A percentile compares a stretch with the other conserved stretches of the same genome.
These are phyloP conservation scores for Clonostachys chloroleuca DNA, from an alignment of 2,329 filamentous ascomycete genomes.

Conservation along the genomic window DNA sequence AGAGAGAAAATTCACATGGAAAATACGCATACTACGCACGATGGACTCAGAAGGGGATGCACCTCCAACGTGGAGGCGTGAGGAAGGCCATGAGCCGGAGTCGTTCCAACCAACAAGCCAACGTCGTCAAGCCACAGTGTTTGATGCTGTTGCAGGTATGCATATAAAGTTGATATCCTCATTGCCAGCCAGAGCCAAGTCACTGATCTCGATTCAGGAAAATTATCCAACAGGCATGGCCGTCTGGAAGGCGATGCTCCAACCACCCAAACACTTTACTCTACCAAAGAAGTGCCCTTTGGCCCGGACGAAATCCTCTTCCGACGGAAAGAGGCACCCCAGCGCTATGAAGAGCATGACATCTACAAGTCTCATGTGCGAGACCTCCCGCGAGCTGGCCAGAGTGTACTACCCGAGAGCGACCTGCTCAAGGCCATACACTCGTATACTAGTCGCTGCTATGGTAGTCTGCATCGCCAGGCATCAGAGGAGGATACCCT, in stretches of 20 bases:
- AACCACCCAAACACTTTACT: conserved; percentile 9
- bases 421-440: conserved; percentile 68
- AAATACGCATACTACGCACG: no score
- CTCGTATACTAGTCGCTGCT: conserved; percentile 63
- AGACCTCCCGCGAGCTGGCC: conserved; percentile 37
- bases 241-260: conserved; percentile 2
- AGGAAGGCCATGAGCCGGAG: no score
- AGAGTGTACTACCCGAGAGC: conserved; percentile 56
- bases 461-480: conserved; percentile 21
- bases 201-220: neutral
- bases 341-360: conserved; percentile 66
- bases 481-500: conserved; percentile 8
- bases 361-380: conserved; percentile 63
- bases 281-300: conserved; percentile 22
- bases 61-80: no score
- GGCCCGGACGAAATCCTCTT: conserved; percentile 71
- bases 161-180: conserved; percentile 2
- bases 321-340: conserved; percentile 57
- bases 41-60: no score
- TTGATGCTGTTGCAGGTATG: conserved; percentile 69
- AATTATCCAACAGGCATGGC: neutral
- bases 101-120: no score
- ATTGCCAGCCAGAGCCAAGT: neutral
- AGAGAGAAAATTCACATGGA: no score
- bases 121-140: conserved; percentile 48